Evolutionary conservation across 1,284 basidiomycete genomes (phyloP).

Genomic region (Lentinus polychrous): DNA sequence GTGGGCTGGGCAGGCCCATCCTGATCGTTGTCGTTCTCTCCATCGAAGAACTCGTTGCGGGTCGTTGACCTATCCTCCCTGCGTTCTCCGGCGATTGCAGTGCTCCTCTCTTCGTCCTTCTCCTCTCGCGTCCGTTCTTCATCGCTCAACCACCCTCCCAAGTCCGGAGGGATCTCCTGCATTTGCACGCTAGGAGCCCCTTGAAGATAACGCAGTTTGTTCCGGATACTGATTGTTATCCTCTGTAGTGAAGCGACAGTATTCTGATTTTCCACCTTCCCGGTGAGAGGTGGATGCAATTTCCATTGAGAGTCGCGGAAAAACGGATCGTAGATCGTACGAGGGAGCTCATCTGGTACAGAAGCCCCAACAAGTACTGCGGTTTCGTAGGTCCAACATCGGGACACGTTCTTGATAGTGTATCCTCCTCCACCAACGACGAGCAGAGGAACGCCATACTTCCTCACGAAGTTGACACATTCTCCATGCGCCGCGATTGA

Average conservation of each 20-base stretch:
- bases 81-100: conserved; percentile 50
- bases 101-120: conserved; percentile 59
- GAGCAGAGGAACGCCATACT: conserved; percentile 85
- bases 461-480: conserved; percentile 94
- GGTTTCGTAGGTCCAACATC: conserved; percentile 99
- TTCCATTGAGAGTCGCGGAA: conserved; percentile 89
- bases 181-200: conserved; percentile 95
- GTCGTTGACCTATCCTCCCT: conserved; percentile 43
- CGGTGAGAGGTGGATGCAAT: conserved; percentile 88
- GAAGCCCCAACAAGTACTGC: conserved; percentile 83
- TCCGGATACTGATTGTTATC: conserved; percentile 82
- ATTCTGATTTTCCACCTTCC: conserved; percentile 91
- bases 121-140: conserved; percentile 73
- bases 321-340: conserved; percentile 89
- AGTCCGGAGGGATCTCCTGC: conserved; percentile 93
- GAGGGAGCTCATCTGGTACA: conserved; percentile 83
- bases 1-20: conserved; percentile 16
- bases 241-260: conserved; percentile 76
- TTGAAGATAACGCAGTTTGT: conserved; percentile 88
- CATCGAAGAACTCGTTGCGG: conserved; percentile 68
- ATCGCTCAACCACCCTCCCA: conserved; percentile 73
- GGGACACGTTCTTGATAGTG: conserved; percentile 90
- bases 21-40: conserved; percentile 59
- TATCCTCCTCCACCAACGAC: conserved; percentile 96
- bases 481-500: conserved; percentile 99